phyloP scores from a whole-genome alignment of 2,329 filamentous ascomycete species.

The Colletotrichum camelliae region DNA sequence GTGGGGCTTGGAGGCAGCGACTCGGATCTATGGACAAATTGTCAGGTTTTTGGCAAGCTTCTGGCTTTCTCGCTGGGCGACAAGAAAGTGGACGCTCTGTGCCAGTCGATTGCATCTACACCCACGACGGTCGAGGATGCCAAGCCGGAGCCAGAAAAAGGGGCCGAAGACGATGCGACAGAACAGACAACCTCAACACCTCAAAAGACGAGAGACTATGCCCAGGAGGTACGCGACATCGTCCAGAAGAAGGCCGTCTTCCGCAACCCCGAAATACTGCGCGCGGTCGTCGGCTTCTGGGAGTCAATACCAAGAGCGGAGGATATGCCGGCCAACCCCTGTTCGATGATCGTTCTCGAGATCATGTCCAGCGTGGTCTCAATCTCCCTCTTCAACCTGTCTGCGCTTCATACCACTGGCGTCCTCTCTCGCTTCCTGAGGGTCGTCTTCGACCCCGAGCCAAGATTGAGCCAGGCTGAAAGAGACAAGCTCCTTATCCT shows the following conservation, averaged over 20 bases:
- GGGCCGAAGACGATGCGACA: constrained; percentile 28
- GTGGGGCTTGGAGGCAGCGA: constrained; percentile 70
- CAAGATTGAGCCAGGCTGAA: constrained; percentile 60
- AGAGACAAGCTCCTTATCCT: constrained; percentile 66
- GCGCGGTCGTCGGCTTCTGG: constrained; percentile 68
- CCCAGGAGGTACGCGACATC: constrained; percentile 49
- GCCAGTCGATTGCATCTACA: constrained; percentile 51
- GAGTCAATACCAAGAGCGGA: constrained; percentile 60
- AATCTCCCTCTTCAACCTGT: constrained; percentile 72
- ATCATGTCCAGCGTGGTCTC: constrained; percentile 63
- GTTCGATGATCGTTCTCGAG: constrained; percentile 69
- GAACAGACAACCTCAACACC: neutral
- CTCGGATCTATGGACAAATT: constrained; percentile 70
- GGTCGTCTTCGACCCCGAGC: constrained; percentile 60
- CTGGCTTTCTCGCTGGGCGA: constrained; percentile 83
- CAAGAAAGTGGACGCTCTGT: constrained; percentile 74
- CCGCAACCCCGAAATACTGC: constrained; percentile 67
- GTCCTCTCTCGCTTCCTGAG: constrained; percentile 71
- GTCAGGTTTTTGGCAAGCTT: constrained; percentile 82
- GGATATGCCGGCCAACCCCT: constrained; percentile 50
- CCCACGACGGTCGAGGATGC: constrained; percentile 25
- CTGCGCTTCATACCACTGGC: constrained; percentile 74
- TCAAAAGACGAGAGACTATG: constrained; percentile 27
- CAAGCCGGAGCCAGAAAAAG: constrained; percentile 8
- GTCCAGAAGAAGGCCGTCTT: constrained; percentile 58